These are phyloP conservation scores for Gentiana dahurica DNA, from an alignment of 257 asterid species.

Conservation along the genomic window DNA sequence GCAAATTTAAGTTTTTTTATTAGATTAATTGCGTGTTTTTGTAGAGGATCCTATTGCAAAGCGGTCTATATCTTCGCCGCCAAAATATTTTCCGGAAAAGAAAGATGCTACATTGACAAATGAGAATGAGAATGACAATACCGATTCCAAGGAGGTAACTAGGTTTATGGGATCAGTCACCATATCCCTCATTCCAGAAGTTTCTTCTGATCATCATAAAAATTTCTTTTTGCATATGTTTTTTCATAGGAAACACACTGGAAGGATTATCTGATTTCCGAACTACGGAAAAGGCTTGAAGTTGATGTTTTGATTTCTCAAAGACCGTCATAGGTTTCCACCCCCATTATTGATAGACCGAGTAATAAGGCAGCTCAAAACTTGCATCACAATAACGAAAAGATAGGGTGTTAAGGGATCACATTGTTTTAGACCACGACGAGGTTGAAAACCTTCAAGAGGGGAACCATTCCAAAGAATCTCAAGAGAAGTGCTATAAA, in stretches of 20 bases:
- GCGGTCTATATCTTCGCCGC: slow-evolving; percentile 28
- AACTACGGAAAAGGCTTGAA: slow-evolving; percentile 50
- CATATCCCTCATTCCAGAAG: not conserved
- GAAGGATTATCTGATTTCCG: slow-evolving; percentile 39
- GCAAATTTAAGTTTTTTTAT: too few relatives aligned
- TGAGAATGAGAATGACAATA: slow-evolving; percentile 4
- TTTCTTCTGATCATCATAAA: not conserved
- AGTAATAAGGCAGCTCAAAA: too few relatives aligned
- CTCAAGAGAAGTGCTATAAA: too few relatives aligned
- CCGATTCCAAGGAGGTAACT: slow-evolving; percentile 8
- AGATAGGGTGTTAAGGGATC: too few relatives aligned
- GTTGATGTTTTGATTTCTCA: slow-evolving; percentile 38
- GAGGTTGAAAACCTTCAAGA: too few relatives aligned
- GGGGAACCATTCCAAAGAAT: too few relatives aligned
- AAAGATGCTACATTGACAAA: slow-evolving; percentile 30
- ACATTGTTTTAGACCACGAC: too few relatives aligned
- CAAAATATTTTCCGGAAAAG: slow-evolving; percentile 33
- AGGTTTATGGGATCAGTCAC: not conserved
- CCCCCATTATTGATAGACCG: too few relatives aligned
- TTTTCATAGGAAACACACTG: slow-evolving; percentile 41
- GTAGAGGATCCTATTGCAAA: slow-evolving; percentile 89
- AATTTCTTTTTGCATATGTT: slow-evolving; percentile 5
- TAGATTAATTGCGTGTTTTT: slow-evolving; percentile 14
- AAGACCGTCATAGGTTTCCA: not conserved
- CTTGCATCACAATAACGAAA: too few relatives aligned